Base-by-base conservation (phyloP, 495 filamentous ascomycete genomes). In the Aspergillus panamensis region DNA sequence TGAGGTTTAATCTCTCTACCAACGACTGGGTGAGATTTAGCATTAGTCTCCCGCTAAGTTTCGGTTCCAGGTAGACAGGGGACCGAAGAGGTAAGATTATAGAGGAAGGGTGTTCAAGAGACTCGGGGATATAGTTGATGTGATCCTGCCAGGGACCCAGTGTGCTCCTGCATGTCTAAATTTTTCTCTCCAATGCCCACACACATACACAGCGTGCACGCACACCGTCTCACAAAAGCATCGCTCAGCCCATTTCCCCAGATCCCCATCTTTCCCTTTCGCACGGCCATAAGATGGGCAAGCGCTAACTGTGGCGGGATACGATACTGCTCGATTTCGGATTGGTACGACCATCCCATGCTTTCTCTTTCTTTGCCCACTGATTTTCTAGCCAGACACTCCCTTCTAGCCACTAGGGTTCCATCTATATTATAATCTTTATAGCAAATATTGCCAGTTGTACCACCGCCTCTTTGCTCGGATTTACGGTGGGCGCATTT, bases 191-290 rank as follows among this genome's bases (percentile, higher is more conserved):
- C 62, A 67, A 63, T 67, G 62, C 65, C 42, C 60, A 66, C 61
- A 59, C 64, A 63, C 60, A 59, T 57, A 62, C 47, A 31, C 55
- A 63, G 42, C 54, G 56, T 32, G 48, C 66, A 65, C 66, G 57
- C 62, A 65, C 65, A 57, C 48, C 9, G 31, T 48, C 55, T 58
- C 52, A 51, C 58, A 57, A 62, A 65, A 56, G 35, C 16, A 47
- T 57, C 42, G 32, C 45, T 52, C 60, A 59, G 55, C 47, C 62
- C 47, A 37, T 58, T 58, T 62, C 59, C 60, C 62, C 60, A 63
- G 60, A 65, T 62, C 56, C 49, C 53, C 45, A 52, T 55, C 35
- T 51, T 53, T 45, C 53, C 29, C 55, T 20, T 33, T 54, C 58
- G 40, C 54, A 53, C 39, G 57, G 55, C 42, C 51, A 61, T 51